Evolutionary conservation across 768 basidiomycete genomes (phyloP).

Genomic region (Postia placenta): DNA sequence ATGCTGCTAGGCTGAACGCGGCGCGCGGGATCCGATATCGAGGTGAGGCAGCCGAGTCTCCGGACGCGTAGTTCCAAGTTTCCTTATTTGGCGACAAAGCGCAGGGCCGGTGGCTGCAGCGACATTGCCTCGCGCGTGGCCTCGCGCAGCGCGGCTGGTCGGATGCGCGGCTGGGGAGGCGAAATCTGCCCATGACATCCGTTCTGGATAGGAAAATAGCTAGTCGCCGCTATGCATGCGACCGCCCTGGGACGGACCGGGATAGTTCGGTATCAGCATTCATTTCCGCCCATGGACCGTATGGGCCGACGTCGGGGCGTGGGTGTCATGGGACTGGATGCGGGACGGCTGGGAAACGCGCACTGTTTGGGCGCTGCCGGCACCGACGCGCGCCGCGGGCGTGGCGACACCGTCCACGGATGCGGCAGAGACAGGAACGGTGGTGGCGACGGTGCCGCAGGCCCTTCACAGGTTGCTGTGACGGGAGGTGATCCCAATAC

Average conservation of each 20-base stretch:
- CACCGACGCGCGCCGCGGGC: neutral
- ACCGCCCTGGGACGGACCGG: constrained; percentile 1
- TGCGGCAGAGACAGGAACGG: no score
- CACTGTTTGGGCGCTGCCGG: neutral
- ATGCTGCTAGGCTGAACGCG: neutral
- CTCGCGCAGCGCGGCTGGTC: neutral
- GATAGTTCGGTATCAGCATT: neutral
- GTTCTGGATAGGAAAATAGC: neutral
- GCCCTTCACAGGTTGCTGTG: neutral
- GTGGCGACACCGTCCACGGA: no score
- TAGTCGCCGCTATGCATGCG: neutral
- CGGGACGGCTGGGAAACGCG: neutral
- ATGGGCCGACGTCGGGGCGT: neutral
- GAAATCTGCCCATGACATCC: neutral
- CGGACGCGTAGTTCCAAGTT: constrained; percentile 6
- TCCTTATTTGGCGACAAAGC: constrained; percentile 11
- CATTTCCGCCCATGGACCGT: constrained; percentile 2
- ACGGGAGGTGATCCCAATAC: constrained; percentile 1
- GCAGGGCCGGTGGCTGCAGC: neutral
- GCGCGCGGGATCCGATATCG: constrained; percentile 10
- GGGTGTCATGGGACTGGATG: constrained; percentile 1
- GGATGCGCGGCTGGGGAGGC: neutral
- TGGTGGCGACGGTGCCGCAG: neutral
- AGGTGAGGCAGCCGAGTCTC: constrained; percentile 4
- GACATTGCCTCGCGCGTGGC: neutral